These are phyloP conservation scores for Luzula sylvatica DNA, from an alignment of 176 grass and related monocot genomes.

Conservation along the genomic window DNA sequence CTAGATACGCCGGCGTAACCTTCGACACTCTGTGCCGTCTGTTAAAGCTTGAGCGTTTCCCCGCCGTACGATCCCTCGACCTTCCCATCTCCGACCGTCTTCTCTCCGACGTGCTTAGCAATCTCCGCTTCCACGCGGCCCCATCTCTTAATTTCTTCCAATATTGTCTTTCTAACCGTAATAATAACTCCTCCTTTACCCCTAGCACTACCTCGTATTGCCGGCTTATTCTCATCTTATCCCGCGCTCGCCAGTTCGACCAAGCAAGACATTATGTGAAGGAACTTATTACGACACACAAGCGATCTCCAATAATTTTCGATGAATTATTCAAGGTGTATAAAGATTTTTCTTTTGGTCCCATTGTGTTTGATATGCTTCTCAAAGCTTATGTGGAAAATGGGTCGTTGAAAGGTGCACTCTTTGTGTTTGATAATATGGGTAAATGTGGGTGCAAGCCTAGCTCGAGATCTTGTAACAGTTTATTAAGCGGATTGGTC, in stretches of 20 bases:
- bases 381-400: constrained; percentile 44
- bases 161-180: constrained; percentile 33
- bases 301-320: constrained; percentile 29
- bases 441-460: constrained; percentile 43
- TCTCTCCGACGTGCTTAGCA: constrained; percentile 50
- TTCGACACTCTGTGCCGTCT: constrained; percentile 67
- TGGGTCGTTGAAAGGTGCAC: constrained; percentile 32
- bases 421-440: constrained; percentile 88
- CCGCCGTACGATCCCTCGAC: constrained; percentile 39
- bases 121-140: constrained; percentile 53
- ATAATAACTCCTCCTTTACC: constrained; percentile 29
- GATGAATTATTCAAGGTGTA: constrained; percentile 50
- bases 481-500: constrained; percentile 56
- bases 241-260: constrained; percentile 39
- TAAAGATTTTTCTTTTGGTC: constrained; percentile 64
- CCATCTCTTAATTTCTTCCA: constrained; percentile 51
- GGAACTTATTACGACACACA: constrained; percentile 27
- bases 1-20: not conserved
- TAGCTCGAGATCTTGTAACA: constrained; percentile 65
- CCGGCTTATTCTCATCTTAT: constrained; percentile 70
- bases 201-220: constrained; percentile 48
- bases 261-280: constrained; percentile 37
- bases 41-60: constrained; percentile 64
- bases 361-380: constrained; percentile 70
- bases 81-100: constrained; percentile 45